phyloP scores from a whole-genome alignment of 805 yeast species.

The Kuraishia capsulata region DNA sequence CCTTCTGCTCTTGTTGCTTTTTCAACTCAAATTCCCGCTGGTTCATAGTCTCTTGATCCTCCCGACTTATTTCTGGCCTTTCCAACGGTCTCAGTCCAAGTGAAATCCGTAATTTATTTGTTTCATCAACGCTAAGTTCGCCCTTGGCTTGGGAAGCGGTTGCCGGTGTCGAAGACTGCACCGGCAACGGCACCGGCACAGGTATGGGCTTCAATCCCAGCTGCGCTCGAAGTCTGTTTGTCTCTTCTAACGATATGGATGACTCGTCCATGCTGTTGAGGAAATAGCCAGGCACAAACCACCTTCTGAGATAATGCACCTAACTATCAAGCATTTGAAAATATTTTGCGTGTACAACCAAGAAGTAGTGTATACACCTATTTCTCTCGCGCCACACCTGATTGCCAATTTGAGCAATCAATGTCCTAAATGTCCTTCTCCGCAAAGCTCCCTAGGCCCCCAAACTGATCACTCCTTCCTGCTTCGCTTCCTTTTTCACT shows the following conservation, averaged over 20 bases:
- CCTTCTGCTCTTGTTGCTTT: conserved; percentile 22
- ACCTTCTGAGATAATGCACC: too few relatives aligned
- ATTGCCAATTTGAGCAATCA: too few relatives aligned
- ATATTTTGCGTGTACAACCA: too few relatives aligned
- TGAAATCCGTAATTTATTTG: conserved; percentile 40
- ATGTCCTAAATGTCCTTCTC: too few relatives aligned
- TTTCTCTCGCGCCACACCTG: too few relatives aligned
- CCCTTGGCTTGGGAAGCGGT: conserved; percentile 1
- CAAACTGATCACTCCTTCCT: too few relatives aligned
- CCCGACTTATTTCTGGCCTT: conserved; percentile 4
- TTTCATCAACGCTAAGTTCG: conserved; percentile 39
- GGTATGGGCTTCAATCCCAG: conserved; percentile 35
- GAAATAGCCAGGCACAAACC: too few relatives aligned
- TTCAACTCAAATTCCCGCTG: conserved; percentile 20
- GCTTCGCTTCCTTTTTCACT: too few relatives aligned
- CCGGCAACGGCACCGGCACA: not conserved
- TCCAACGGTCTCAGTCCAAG: conserved; percentile 48
- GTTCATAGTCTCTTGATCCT: conserved; percentile 26
- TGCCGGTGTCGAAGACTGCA: not conserved
- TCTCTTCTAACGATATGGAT: conserved; percentile 31
- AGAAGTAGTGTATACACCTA: too few relatives aligned
- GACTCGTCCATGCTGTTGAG: conserved; percentile 1
- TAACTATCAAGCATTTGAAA: too few relatives aligned
- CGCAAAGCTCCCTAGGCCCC: too few relatives aligned
- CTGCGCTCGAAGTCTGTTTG: conserved; percentile 33